Conservation (phyloP, 192 early-diverging fungal genomes). For the Ambispora gerdemannii region DNA sequence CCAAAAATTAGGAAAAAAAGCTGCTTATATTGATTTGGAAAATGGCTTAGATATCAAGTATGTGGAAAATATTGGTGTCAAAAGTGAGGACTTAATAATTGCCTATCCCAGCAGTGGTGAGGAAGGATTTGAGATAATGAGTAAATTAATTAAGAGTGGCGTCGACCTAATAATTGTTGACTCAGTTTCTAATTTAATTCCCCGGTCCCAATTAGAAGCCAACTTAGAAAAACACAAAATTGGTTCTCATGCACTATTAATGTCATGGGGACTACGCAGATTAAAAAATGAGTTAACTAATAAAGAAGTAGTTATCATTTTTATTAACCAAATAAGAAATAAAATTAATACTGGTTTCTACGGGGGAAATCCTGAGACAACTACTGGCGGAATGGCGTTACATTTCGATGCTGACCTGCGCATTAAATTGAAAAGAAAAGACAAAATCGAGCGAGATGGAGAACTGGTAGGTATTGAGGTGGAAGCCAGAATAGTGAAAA, state of each 20-base stretch:
- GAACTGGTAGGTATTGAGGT: not conserved
- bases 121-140: slow-evolving; percentile 1
- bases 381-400: slow-evolving; percentile 1
- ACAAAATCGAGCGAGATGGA: not conserved
- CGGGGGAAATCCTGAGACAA: not conserved
- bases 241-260: not conserved
- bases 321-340: not conserved
- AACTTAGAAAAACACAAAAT: not conserved
- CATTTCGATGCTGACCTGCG: not conserved
- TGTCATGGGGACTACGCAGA: not conserved
- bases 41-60: slow-evolving; percentile 7
- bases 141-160: not conserved
- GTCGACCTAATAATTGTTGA: not conserved
- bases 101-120: not conserved
- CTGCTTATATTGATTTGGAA: slow-evolving; percentile 9
- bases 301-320: slow-evolving; percentile 4
- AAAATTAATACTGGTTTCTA: not conserved
- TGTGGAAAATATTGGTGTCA: slow-evolving; percentile 4
- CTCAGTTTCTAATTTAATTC: not conserved
- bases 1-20: slow-evolving; percentile 1
- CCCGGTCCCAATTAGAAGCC: not conserved
- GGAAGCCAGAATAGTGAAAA: not conserved
- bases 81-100: slow-evolving; percentile 1
- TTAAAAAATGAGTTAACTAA: not conserved
- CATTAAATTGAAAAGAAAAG: not conserved